Evolutionary conservation across 805 yeast species (phyloP).

Genomic region (Kuraishia molischiana): DNA sequence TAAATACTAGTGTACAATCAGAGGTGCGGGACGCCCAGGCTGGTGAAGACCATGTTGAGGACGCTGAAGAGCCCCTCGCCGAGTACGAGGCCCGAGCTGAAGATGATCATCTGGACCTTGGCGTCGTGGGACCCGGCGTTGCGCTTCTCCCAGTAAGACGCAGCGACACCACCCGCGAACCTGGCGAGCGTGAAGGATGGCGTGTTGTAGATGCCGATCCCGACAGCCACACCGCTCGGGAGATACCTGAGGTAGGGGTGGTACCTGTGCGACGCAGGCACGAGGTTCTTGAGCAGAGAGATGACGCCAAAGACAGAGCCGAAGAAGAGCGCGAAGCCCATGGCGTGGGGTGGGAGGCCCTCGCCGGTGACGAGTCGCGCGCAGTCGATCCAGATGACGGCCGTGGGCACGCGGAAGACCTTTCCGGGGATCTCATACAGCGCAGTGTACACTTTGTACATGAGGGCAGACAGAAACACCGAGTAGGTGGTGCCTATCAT

Average conservation of each 20-base stretch:
- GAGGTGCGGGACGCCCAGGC: conserved; percentile 55
- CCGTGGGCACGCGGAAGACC: conserved; percentile 85
- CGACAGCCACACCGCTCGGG: conserved; percentile 96
- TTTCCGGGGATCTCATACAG: conserved; percentile 82
- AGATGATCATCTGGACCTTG: conserved; percentile 70
- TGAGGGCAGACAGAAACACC: conserved; percentile 63
- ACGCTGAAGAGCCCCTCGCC: conserved; percentile 93
- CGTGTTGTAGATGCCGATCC: conserved; percentile 89
- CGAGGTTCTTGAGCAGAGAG: conserved; percentile 49
- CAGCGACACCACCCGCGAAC: conserved; percentile 75
- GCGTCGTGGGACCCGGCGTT: conserved; percentile 25
- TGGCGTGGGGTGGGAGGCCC: conserved; percentile 77
- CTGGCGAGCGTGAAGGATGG: conserved; percentile 93
- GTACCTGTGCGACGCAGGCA: conserved; percentile 30
- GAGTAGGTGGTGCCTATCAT: conserved; percentile 83
- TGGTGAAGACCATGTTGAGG: conserved; percentile 67
- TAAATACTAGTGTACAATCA: no score
- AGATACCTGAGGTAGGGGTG: conserved; percentile 42
- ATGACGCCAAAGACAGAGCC: conserved; percentile 63
- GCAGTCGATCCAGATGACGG: conserved; percentile 94
- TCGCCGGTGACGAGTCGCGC: conserved; percentile 86
- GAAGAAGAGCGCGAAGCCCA: conserved; percentile 46
- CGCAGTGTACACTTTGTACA: conserved; percentile 72
- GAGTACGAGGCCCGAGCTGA: conserved; percentile 83
- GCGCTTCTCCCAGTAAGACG: conserved; percentile 45